Conservation (phyloP, 192 early-diverging fungal genomes). For the Coemansia sp. region DNA sequence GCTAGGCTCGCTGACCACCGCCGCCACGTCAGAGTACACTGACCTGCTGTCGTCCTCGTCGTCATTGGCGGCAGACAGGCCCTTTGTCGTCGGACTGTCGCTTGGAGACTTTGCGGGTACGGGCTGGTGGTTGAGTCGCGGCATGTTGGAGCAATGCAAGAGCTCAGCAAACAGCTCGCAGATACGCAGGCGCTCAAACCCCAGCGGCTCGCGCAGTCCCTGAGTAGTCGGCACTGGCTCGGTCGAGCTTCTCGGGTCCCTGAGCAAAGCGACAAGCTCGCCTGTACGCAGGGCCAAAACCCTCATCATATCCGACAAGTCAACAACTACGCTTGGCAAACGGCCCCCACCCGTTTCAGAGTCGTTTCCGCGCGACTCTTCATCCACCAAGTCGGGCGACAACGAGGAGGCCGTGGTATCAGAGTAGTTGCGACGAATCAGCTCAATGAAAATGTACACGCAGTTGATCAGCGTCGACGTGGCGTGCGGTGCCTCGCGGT, state of each 20-base stretch:
- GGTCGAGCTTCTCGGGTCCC: slow-evolving; percentile 59
- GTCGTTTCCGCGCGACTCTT: slow-evolving; percentile 4
- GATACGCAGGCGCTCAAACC: slow-evolving; percentile 92
- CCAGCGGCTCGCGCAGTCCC: slow-evolving; percentile 77
- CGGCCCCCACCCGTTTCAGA: neutral
- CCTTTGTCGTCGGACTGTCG: slow-evolving; percentile 27
- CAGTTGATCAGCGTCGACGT: slow-evolving; percentile 90
- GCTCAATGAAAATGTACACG: slow-evolving; percentile 94
- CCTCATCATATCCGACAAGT: slow-evolving; percentile 86
- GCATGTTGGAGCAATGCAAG: slow-evolving; percentile 87
- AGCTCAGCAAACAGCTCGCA: slow-evolving; percentile 99
- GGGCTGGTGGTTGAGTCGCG: slow-evolving; percentile 65
- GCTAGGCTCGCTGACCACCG: neutral
- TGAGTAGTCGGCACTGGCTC: slow-evolving; percentile 71
- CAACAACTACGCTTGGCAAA: slow-evolving; percentile 58
- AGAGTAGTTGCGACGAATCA: slow-evolving; percentile 92
- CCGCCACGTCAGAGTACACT: neutral
- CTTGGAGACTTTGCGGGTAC: no score
- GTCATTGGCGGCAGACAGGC: no score
- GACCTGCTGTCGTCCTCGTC: no score
- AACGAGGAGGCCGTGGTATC: slow-evolving; percentile 10
- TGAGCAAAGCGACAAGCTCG: slow-evolving; percentile 76
- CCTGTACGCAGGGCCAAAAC: slow-evolving; percentile 75
- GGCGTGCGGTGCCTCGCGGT: slow-evolving; percentile 65
- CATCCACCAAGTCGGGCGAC: slow-evolving; percentile 3